These are phyloP conservation scores for Knoxdaviesia proteae DNA, from an alignment of 2,329 filamentous ascomycete genomes.

Conservation along the genomic window DNA sequence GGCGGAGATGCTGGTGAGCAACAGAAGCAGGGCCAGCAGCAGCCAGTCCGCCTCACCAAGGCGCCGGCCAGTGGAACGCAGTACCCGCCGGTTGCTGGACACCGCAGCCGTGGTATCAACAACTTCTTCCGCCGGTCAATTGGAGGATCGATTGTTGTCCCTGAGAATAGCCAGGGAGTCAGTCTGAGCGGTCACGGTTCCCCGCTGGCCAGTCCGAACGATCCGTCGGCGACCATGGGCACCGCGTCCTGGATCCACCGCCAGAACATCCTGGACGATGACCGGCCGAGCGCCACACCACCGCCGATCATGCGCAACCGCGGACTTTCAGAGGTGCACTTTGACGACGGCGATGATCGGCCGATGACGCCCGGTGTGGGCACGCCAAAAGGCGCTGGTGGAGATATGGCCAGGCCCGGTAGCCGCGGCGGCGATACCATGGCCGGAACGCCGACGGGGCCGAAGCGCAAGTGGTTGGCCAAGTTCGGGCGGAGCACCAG, in stretches of 20 bases:
- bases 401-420: no score
- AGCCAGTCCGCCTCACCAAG: constrained; percentile 1
- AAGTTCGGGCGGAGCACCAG: constrained; percentile 5
- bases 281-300: constrained; percentile 28
- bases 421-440: no score
- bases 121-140: constrained; percentile 29
- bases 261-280: constrained; percentile 16
- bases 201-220: constrained; percentile 2
- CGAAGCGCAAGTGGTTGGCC: constrained; percentile 4
- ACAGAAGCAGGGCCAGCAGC: constrained; percentile 1
- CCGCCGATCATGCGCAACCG: constrained; percentile 31
- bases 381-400: not conserved
- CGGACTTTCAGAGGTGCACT: constrained; percentile 1
- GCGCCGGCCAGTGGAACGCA: no score
- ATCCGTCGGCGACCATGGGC: constrained; percentile 12
- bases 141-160: constrained; percentile 11
- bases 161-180: constrained; percentile 6
- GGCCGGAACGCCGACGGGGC: not conserved
- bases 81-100: constrained; percentile 2
- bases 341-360: constrained; percentile 1
- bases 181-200: constrained; percentile 4
- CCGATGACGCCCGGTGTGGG: constrained; percentile 1
- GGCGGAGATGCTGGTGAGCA: not conserved
- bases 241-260: constrained; percentile 19
- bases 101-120: constrained; percentile 19